phyloP scores from a whole-genome alignment of 2,329 filamentous ascomycete species.

The Beauveria sp. region DNA sequence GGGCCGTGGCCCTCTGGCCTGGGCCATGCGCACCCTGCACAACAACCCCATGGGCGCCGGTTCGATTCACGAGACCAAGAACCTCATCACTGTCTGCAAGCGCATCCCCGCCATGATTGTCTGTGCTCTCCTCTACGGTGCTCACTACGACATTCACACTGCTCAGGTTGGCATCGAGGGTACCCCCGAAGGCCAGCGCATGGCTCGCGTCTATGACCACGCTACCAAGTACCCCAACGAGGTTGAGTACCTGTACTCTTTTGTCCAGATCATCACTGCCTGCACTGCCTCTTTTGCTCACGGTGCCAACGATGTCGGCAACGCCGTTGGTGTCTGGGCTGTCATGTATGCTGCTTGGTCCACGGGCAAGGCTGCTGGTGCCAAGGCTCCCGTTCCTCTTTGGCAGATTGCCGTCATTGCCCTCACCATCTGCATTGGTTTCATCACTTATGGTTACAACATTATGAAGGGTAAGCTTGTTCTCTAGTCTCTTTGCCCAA shows the following conservation, averaged over 20 bases:
- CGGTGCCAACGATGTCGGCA: conserved; percentile 70
- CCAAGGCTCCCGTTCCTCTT: conserved; percentile 59
- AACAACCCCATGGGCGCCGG: conserved; percentile 67
- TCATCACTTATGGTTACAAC: conserved; percentile 73
- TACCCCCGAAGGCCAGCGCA: conserved; percentile 65
- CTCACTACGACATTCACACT: conserved; percentile 75
- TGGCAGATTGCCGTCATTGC: conserved; percentile 71
- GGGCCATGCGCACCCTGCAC: conserved; percentile 72
- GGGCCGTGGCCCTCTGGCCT: conserved; percentile 62
- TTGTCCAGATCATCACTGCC: conserved; percentile 58
- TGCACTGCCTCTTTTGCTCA: conserved; percentile 68
- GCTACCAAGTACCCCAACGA: conserved; percentile 62
- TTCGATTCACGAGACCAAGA: conserved; percentile 65
- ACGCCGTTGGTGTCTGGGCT: conserved; percentile 62
- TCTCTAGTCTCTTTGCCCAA: background rate
- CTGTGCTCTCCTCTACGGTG: conserved; percentile 59
- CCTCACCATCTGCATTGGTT: conserved; percentile 54
- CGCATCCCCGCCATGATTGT: conserved; percentile 63
- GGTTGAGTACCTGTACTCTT: conserved; percentile 62
- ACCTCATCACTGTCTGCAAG: conserved; percentile 55
- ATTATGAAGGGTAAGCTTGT: conserved; percentile 63
- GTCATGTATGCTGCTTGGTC: conserved; percentile 62
- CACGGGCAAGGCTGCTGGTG: conserved; percentile 50
- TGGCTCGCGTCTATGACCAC: conserved; percentile 58
- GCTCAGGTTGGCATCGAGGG: conserved; percentile 63